Percentiles rank a stretch among this genome's conserved stretches.
phyloP scores from a whole-genome alignment of 345 rosid species.

The Physaria fendleri region DNA sequence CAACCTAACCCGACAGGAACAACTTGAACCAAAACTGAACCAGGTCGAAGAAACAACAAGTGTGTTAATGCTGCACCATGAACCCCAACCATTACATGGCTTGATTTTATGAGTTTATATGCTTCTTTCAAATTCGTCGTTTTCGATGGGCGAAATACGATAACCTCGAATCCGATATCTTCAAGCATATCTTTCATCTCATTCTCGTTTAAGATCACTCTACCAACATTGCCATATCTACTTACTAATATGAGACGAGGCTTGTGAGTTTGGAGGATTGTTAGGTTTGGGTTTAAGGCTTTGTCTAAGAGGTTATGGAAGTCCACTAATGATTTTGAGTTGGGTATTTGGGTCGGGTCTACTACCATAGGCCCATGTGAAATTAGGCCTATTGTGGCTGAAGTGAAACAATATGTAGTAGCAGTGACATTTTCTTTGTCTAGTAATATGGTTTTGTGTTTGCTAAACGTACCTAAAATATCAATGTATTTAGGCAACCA shows the following conservation, averaged over 20 bases:
- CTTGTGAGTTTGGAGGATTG: background rate
- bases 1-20: slow-evolving; percentile 45
- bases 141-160: slow-evolving; percentile 26
- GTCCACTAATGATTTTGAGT: slow-evolving; percentile 27
- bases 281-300: slow-evolving; percentile 23
- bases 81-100: slow-evolving; percentile 52
- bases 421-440: slow-evolving; percentile 35
- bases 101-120: slow-evolving; percentile 38
- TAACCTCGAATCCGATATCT: slow-evolving; percentile 47
- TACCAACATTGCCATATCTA: slow-evolving; percentile 23
- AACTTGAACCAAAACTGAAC: slow-evolving; percentile 46
- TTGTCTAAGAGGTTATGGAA: slow-evolving; percentile 37
- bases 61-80: slow-evolving; percentile 64
- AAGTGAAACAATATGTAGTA: slow-evolving; percentile 44
- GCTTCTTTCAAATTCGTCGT: slow-evolving; percentile 28
- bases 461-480: slow-evolving; percentile 35
- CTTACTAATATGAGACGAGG: slow-evolving; percentile 29
- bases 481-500: slow-evolving; percentile 51
- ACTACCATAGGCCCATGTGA: slow-evolving; percentile 46
- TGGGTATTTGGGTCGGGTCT: slow-evolving; percentile 31
- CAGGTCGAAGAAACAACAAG: slow-evolving; percentile 42
- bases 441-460: slow-evolving; percentile 37
- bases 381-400: slow-evolving; percentile 42
- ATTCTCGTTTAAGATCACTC: slow-evolving; percentile 34
- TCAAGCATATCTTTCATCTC: slow-evolving; percentile 21